Conservation (phyloP, 176 grass and related monocot genomes). For the Oryza glaberrima region DNA sequence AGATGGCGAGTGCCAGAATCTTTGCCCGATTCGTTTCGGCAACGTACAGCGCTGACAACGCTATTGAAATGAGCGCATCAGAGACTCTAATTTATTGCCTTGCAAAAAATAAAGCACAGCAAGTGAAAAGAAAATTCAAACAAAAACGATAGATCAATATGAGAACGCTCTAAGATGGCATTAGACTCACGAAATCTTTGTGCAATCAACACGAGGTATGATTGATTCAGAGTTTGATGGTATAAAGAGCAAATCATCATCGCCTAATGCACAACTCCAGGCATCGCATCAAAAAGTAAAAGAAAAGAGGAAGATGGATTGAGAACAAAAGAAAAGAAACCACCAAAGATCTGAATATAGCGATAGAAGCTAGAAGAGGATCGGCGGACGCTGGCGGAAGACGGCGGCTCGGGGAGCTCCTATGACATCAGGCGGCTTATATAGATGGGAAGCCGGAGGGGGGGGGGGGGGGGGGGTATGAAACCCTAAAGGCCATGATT, state of each 20-base stretch:
- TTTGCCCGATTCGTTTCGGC: constrained; percentile 56
- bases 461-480: neutral
- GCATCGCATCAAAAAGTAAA: neutral
- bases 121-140: neutral
- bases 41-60: constrained; percentile 94
- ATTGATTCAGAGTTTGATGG: constrained; percentile 86
- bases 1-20: constrained; percentile 65
- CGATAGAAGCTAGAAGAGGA: neutral
- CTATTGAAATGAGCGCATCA: constrained; percentile 74
- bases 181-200: constrained; percentile 49
- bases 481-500: neutral
- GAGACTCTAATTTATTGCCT: constrained; percentile 99
- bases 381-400: neutral
- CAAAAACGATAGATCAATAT: neutral
- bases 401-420: neutral
- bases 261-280: neutral
- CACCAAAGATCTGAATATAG: neutral
- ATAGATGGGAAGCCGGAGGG: neutral
- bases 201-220: constrained; percentile 45
- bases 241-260: constrained; percentile 60
- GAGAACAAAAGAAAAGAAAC: neutral
- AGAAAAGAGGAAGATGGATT: neutral
- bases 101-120: neutral
- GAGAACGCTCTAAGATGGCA: neutral
- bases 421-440: neutral